Conservation (phyloP, 1,139 yeast species). For the Hansenula sp. region DNA sequence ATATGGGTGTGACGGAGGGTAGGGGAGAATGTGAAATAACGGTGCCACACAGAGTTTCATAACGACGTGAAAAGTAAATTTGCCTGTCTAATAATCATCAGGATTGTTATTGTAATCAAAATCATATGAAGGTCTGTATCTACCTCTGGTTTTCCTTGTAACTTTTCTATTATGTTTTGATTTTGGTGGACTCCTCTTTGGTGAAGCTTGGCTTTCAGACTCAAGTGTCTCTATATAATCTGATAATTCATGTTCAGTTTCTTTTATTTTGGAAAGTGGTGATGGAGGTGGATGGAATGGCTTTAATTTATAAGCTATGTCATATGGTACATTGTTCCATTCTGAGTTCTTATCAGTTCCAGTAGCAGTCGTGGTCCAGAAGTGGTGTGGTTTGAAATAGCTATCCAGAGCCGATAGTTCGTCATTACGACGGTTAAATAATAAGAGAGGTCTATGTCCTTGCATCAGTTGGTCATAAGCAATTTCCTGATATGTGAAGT, state of each 20-base stretch:
- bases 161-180: not conserved
- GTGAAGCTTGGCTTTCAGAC: not conserved
- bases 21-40: no score
- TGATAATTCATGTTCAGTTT: not conserved
- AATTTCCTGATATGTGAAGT: conserved; percentile 12
- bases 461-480: conserved; percentile 18
- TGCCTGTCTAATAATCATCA: not conserved
- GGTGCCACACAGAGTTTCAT: not conserved
- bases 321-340: conserved; percentile 18
- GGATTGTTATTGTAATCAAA: not conserved
- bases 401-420: not conserved
- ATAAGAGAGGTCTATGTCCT: conserved; percentile 11
- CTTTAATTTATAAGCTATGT: conserved; percentile 7
- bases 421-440: not conserved
- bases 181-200: not conserved
- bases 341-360: conserved; percentile 18
- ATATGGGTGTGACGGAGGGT: not conserved
- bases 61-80: not conserved
- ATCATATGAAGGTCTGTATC: conserved; percentile 1
- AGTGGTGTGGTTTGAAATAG: not conserved
- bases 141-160: not conserved
- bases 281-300: conserved; percentile 13
- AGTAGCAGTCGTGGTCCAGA: conserved; percentile 15
- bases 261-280: not conserved
- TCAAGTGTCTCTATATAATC: not conserved